Conservation (phyloP, 1,284 basidiomycete genomes). For the Hymenochaete sp. region DNA sequence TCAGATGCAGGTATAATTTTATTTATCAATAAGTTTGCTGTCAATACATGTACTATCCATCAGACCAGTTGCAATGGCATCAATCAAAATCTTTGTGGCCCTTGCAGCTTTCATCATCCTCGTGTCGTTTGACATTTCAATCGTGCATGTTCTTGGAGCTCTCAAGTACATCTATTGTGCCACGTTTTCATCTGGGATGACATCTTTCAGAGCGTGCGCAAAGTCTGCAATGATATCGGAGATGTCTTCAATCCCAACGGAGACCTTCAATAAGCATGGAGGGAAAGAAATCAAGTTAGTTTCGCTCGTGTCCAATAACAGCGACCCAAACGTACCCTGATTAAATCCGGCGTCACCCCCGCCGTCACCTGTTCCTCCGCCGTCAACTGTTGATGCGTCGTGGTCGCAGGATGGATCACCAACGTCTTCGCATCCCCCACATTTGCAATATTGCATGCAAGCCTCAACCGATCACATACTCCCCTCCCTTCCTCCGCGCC, state of each 20-base stretch:
- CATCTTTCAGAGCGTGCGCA: conserved; percentile 41
- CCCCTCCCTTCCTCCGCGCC: conserved; percentile 50
- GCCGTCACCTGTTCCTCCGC: conserved; percentile 58
- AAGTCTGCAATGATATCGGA: conserved; percentile 84
- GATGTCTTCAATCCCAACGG: conserved; percentile 81
- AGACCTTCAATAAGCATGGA: conserved; percentile 33
- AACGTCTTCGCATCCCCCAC: conserved; percentile 76
- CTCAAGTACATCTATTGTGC: too few species aligned
- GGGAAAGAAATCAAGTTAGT: conserved; percentile 1
- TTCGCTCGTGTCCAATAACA: neutral
- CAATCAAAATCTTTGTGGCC: too few species aligned
- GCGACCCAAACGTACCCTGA: conserved; percentile 46
- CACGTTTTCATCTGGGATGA: too few species aligned
- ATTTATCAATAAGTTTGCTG: conserved; percentile 47
- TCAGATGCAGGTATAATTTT: conserved; percentile 49
- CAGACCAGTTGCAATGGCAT: too few species aligned
- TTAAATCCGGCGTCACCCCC: conserved; percentile 76
- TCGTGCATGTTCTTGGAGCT: too few species aligned
- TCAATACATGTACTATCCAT: neutral
- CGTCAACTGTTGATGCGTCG: conserved; percentile 76
- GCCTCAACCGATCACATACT: conserved; percentile 67
- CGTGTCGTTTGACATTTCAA: too few species aligned
- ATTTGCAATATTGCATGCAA: conserved; percentile 72
- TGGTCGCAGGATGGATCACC: conserved; percentile 76
- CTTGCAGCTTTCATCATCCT: too few species aligned